Percentiles rank a stretch among this genome's conserved stretches.
Conservation (phyloP, 2,329 filamentous ascomycete species). For the Penicillium sp. region DNA sequence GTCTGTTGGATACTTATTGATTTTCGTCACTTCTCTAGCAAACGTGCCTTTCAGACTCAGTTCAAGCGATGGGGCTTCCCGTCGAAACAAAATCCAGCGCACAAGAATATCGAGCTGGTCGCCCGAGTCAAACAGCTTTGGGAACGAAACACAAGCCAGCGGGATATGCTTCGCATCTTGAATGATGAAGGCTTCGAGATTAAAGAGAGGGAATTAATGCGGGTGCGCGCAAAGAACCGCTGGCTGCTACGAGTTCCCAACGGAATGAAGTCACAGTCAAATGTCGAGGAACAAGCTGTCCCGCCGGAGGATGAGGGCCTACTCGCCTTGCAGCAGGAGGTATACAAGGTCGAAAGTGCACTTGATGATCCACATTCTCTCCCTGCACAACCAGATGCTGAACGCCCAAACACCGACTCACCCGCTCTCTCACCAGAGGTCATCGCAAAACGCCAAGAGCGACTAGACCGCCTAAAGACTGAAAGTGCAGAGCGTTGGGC, state of each 20-base stretch:
- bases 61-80: slow-evolving; percentile 79
- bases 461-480: slow-evolving; percentile 53
- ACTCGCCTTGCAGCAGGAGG: slow-evolving; percentile 39
- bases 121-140: slow-evolving; percentile 72
- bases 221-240: slow-evolving; percentile 65
- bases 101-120: slow-evolving; percentile 66
- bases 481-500: slow-evolving; percentile 63
- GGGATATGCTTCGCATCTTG: slow-evolving; percentile 69
- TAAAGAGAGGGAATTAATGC: slow-evolving; percentile 67
- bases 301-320: slow-evolving; percentile 36
- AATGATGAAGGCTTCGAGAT: slow-evolving; percentile 71
- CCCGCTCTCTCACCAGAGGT: slow-evolving; percentile 46
- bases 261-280: slow-evolving; percentile 50
- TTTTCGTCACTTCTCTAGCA: slow-evolving; percentile 41
- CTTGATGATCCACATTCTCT: slow-evolving; percentile 29
- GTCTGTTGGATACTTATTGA: slow-evolving; percentile 1
- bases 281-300: slow-evolving; percentile 22
- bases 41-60: slow-evolving; percentile 72
- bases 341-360: slow-evolving; percentile 31
- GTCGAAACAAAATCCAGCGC: slow-evolving; percentile 67
- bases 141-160: slow-evolving; percentile 69
- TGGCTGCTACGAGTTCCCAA: slow-evolving; percentile 64
- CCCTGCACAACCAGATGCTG: slow-evolving; percentile 16
- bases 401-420: slow-evolving; percentile 16
- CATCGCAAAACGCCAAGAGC: slow-evolving; percentile 52